Conservation (phyloP, 2,329 filamentous ascomycete genomes). For the Colletotrichum noveboracense region DNA sequence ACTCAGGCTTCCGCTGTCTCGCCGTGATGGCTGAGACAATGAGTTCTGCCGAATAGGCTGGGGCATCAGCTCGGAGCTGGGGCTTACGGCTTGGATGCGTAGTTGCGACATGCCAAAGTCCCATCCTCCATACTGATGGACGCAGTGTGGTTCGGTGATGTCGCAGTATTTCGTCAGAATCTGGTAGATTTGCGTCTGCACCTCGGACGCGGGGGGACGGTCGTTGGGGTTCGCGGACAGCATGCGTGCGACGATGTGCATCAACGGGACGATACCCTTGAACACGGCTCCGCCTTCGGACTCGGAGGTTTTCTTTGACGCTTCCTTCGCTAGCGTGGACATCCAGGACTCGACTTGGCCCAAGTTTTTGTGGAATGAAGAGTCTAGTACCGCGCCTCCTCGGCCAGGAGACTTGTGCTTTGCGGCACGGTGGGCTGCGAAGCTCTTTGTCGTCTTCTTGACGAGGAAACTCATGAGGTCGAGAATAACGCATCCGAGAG, state of each 20-base stretch:
- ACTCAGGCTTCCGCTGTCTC: conserved; percentile 20
- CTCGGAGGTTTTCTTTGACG: conserved; percentile 47
- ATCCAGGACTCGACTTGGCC: conserved; percentile 75
- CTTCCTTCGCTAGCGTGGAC: conserved; percentile 63
- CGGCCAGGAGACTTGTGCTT: conserved; percentile 65
- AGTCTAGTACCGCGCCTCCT: conserved; percentile 68
- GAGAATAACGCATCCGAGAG: conserved; percentile 73
- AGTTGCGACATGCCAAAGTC: conserved; percentile 34
- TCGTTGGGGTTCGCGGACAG: conserved; percentile 55
- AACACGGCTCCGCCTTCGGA: conserved; percentile 51
- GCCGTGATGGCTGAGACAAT: conserved; percentile 15
- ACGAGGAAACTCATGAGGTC: conserved; percentile 74
- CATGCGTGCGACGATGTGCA: conserved; percentile 61
- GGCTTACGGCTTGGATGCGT: conserved; percentile 18
- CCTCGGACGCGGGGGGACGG: conserved; percentile 57
- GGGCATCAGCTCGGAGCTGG: conserved; percentile 9
- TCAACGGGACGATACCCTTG: conserved; percentile 54
- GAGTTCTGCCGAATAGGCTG: conserved; percentile 17
- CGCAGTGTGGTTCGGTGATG: conserved; percentile 58
- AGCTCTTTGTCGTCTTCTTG: conserved; percentile 70
- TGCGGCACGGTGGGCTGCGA: conserved; percentile 68
- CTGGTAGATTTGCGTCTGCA: conserved; percentile 57
- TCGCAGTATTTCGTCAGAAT: conserved; percentile 54
- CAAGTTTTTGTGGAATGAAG: conserved; percentile 75
- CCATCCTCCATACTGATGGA: conserved; percentile 50